Evolutionary conservation across 2,329 filamentous ascomycete species (phyloP).

Genomic region (Cryphonectria naterciae): DNA sequence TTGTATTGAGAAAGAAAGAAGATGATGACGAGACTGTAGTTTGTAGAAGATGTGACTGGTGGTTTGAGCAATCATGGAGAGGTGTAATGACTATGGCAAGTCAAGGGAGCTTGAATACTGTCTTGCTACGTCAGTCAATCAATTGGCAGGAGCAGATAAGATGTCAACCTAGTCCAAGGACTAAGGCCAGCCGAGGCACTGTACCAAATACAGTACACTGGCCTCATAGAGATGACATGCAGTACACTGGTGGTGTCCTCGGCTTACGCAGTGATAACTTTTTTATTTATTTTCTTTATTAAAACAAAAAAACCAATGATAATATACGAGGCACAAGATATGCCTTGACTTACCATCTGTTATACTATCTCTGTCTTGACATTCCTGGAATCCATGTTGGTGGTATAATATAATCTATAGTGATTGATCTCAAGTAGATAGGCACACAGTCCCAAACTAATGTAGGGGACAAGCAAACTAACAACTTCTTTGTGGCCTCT

Average conservation of each 20-base stretch:
- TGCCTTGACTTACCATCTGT: background rate
- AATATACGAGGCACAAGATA: background rate
- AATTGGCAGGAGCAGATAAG: background rate
- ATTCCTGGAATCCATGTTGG: background rate
- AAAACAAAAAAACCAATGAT: background rate
- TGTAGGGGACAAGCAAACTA: too few species aligned
- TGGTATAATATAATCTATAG: background rate
- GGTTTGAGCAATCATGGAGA: background rate
- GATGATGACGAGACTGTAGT: background rate
- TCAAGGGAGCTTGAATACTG: background rate
- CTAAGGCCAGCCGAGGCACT: background rate
- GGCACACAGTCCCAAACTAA: background rate
- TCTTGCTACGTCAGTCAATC: background rate
- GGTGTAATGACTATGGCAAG: background rate
- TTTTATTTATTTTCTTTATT: too few species aligned
- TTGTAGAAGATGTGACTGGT: background rate
- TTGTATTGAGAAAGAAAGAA: background rate
- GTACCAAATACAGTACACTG: background rate
- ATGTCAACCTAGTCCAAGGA: background rate
- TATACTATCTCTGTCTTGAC: background rate
- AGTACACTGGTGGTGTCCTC: background rate
- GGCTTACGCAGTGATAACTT: background rate
- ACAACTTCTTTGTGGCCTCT: too few species aligned
- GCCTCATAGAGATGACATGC: background rate
- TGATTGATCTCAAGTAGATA: background rate